Percentiles rank a stretch among this genome's conserved stretches.
Conservation (phyloP, 768 basidiomycete genomes). For the Lactarius trivialis region DNA sequence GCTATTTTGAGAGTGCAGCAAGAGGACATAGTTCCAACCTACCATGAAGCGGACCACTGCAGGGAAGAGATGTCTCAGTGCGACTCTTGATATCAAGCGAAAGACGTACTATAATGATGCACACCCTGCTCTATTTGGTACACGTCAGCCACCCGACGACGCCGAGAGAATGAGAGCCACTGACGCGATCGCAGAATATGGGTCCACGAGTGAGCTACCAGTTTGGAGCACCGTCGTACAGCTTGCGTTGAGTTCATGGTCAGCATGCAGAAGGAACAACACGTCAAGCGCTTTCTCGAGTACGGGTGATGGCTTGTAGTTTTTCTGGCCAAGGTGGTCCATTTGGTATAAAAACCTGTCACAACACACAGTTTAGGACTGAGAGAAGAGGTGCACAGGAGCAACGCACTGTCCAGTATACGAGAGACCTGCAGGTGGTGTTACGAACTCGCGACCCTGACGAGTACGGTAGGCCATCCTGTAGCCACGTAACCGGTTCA, state of each 20-base stretch:
- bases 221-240: constrained; percentile 84
- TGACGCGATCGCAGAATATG: constrained; percentile 78
- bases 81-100: not conserved
- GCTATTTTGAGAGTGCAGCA: not conserved
- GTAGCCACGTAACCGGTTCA: constrained; percentile 25
- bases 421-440: constrained; percentile 72
- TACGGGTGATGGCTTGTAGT: constrained; percentile 76
- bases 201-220: constrained; percentile 84
- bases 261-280: constrained; percentile 82
- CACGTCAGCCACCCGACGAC: not conserved
- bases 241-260: constrained; percentile 87
- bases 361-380: constrained; percentile 1
- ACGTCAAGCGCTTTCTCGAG: constrained; percentile 84
- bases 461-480: constrained; percentile 93
- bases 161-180: constrained; percentile 20
- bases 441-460: constrained; percentile 83
- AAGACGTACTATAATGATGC: constrained; percentile 81
- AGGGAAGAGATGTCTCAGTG: constrained; percentile 6
- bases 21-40: constrained; percentile 10
- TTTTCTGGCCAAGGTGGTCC: constrained; percentile 68
- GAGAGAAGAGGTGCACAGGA: not conserved
- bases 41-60: constrained; percentile 69
- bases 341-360: constrained; percentile 83
- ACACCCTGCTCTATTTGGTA: constrained; percentile 57
- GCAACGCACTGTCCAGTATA: constrained; percentile 74